These are phyloP conservation scores for Suhomyces sp. DNA, from an alignment of 805 yeast species.

Conservation along the genomic window DNA sequence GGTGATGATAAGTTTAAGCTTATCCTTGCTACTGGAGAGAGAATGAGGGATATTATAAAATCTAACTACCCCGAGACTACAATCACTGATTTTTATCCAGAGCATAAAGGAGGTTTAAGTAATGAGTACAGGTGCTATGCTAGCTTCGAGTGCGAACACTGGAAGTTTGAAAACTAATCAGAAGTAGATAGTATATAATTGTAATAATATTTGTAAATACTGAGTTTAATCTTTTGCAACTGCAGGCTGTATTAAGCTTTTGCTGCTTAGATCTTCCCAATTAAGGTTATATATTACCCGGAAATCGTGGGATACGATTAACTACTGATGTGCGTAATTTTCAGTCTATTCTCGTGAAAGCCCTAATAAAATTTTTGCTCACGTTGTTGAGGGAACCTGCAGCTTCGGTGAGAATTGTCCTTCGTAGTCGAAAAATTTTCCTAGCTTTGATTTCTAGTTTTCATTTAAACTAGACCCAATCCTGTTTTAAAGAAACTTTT, in stretches of 20 bases:
- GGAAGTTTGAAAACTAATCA: constrained; percentile 48
- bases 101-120: constrained; percentile 80
- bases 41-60: constrained; percentile 67
- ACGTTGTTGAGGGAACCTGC: constrained; percentile 2
- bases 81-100: constrained; percentile 69
- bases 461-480: constrained; percentile 3
- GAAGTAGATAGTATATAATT: background rate
- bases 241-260: background rate
- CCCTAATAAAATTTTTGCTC: constrained; percentile 6
- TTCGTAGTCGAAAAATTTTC: constrained; percentile 4
- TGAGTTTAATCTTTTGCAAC: background rate
- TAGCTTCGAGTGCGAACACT: constrained; percentile 61
- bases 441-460: background rate
- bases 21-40: constrained; percentile 85
- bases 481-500: constrained; percentile 3
- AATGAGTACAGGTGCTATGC: constrained; percentile 90
- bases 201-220: background rate
- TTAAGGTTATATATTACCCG: background rate
- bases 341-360: background rate
- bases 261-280: background rate
- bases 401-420: background rate
- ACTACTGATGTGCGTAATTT: background rate
- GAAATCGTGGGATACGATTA: background rate
- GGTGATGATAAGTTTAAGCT: constrained; percentile 48
- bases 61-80: constrained; percentile 61